Base-by-base conservation (phyloP, 805 yeast genomes). In the Zygosaccharomyces gambellarensis region DNA sequence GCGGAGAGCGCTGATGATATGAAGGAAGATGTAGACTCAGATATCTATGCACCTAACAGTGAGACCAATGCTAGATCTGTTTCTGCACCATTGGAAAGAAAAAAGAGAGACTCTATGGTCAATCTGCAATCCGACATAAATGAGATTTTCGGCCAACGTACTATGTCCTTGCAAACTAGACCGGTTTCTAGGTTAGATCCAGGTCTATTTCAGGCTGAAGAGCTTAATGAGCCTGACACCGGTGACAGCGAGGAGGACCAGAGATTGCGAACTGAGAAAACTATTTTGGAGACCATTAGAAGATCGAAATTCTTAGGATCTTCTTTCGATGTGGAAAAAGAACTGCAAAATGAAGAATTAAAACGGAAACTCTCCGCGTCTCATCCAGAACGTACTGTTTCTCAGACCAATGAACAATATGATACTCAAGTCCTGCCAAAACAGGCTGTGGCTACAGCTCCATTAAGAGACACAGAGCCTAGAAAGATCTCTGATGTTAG, bases 401-500 rank as follows among this genome's bases (percentile, higher is more conserved):
- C 59, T 2, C 46, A 45, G 9, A 54, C 55, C 0, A 55, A 56
- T 21, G 53, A 47, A 3, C 36, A 34, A n/a, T 60, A 50, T 38
- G 58, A 54, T 40, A 51, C 60, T n/a, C 53, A 54, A 36, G 52
- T 54, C 1, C 47, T 64, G 21, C 69, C 70, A 3, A 59, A 62
- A 30, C 56, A 60, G 38, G 62, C 66, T 2, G 51, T 60, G 2
- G 65, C 62, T 17, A 50, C 59, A 10, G 62, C 56, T 6, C 53
- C 60, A 19, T 53, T 62, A 30, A 55, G 51, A 14, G 61, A 54
- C 21, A 43, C 39, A 8, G 76, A 73, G 21, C 81, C 81, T 39
- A 75, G 75, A 50, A 75, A 71, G 10, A 72, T 85, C 39, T 78
- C 86, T 17, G 85, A 81, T 53, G 82, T 85, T 39, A 74, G 75